Evolutionary conservation across 2,329 filamentous ascomycete genomes (phyloP).

Genomic region (Fonsecaea multimorphosa): DNA sequence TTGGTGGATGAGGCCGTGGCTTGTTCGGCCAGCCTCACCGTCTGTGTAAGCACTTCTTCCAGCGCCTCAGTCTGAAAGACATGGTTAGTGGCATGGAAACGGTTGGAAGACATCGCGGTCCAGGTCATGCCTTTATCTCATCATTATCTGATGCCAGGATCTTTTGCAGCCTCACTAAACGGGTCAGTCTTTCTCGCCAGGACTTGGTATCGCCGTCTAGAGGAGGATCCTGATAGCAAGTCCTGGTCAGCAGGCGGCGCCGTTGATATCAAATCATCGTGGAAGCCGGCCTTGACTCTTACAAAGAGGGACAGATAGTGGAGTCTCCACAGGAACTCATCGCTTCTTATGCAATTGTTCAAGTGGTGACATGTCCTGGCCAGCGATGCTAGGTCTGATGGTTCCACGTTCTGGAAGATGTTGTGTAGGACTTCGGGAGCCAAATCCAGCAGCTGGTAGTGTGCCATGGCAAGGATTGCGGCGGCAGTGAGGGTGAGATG

Average conservation of each 20-base stretch:
- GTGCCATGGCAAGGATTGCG: constrained; percentile 28
- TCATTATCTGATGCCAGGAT: constrained; percentile 52
- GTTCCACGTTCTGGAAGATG: constrained; percentile 63
- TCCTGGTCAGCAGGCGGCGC: not conserved
- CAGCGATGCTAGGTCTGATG: constrained; percentile 62
- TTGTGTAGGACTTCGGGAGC: constrained; percentile 69
- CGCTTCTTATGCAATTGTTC: constrained; percentile 61
- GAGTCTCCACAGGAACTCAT: constrained; percentile 65
- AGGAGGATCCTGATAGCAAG: constrained; percentile 31
- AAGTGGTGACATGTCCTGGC: constrained; percentile 61
- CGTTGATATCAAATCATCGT: not conserved
- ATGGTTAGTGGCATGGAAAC: constrained; percentile 34
- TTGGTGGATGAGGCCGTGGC: constrained; percentile 53
- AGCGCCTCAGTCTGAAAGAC: constrained; percentile 35
- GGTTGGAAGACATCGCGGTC: constrained; percentile 13
- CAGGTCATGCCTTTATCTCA: constrained; percentile 47
- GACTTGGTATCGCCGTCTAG: constrained; percentile 34
- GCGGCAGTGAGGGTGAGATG: not conserved
- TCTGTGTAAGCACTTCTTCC: constrained; percentile 37
- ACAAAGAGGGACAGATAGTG: constrained; percentile 67
- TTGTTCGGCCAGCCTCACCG: constrained; percentile 53
- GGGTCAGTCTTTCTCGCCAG: constrained; percentile 48
- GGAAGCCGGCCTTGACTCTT: constrained; percentile 37
- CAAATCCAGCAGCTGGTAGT: constrained; percentile 45
- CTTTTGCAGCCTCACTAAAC: constrained; percentile 49